Evolutionary conservation across 108 stramenopile genomes (phyloP), one percentile per base, ranked within the genome.

Genomic region (Nitzschia putrida): DNA sequence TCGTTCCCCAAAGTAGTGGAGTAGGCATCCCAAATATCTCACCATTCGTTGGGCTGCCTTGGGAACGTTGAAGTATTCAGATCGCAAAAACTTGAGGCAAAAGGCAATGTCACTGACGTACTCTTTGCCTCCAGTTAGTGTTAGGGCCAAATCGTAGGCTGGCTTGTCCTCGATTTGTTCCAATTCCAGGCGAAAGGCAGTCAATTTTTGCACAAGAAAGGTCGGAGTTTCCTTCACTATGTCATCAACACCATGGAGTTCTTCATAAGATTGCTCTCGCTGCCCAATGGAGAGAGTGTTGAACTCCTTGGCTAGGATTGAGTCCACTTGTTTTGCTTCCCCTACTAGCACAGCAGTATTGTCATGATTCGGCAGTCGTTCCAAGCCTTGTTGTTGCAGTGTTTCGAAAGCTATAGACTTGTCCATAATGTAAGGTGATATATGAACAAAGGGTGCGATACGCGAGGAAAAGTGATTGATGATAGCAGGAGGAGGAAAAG

Each of bases 51-150:
- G 43, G 2, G 76, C 76, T 20, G 76, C 76, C 25, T 52, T 39
- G 9, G 16, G 25, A 0, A 55, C 70, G 52, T 76, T 53, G 34
- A 76, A 76, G 16, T 26, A 24, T 54, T 76, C 76, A 11, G 76
- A 63, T 20, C 76, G 76, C 47, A 76, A 60, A 39, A 76, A 76
- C 54, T 13, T n/a, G 34, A 68, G 29, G 16, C 25, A 34, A 50
- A 64, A 64, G 8, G 14, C 20, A 7, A 11, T 20, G 8, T 39
- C 39, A 16, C 16, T 64, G 44, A 64, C 45, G 11, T 64, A 64
- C 20, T n/a, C 14, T 18, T 39, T 29, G 45, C 75, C 23, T 50
- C 59, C 10, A n/a, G 25, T 14, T 4, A 34, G 4, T 34, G 29
- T 34, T 34, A 34, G 3, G 4, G 29, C 29, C 29, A 34, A 34